phyloP scores from a whole-genome alignment of 2,329 filamentous ascomycete species.

The Sporothrix pallida region DNA sequence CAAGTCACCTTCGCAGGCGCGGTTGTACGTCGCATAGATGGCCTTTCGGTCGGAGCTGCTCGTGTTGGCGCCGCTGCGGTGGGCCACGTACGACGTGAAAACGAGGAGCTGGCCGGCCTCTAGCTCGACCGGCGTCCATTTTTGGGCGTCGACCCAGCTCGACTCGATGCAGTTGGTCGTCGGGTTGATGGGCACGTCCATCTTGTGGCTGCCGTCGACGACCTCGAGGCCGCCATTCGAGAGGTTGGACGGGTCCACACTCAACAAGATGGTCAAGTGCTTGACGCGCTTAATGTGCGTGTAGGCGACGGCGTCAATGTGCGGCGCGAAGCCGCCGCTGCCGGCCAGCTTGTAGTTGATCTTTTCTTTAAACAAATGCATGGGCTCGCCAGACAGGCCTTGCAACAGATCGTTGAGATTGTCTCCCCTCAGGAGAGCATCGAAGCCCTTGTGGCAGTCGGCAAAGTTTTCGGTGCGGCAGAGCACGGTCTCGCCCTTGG shows the following conservation, averaged over 20 bases:
- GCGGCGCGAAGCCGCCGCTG: constrained; percentile 28
- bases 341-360: constrained; percentile 22
- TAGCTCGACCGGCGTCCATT: constrained; percentile 10
- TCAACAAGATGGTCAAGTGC: constrained; percentile 29
- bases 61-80: constrained; percentile 31
- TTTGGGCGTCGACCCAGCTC: constrained; percentile 17
- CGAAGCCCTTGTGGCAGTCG: constrained; percentile 28
- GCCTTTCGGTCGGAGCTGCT: constrained; percentile 29
- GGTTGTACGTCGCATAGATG: constrained; percentile 31
- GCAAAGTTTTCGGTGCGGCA: constrained; percentile 32
- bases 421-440: constrained; percentile 5
- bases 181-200: constrained; percentile 17
- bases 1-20: constrained; percentile 26
- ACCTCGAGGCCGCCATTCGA: constrained; percentile 32
- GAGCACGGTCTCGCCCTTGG: constrained; percentile 23
- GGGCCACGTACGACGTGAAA: constrained; percentile 30
- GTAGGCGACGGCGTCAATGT: constrained; percentile 31
- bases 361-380: constrained; percentile 7
- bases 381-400: constrained; percentile 2
- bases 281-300: constrained; percentile 31
- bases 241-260: constrained; percentile 27
- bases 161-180: constrained; percentile 29
- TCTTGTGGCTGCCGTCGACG: constrained; percentile 28
- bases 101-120: constrained; percentile 26
- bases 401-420: constrained; percentile 7